A percentile compares a stretch with the other conserved stretches of the same genome.
Conservation (phyloP, 106 monocot genomes). For the Chionographis japonica region DNA sequence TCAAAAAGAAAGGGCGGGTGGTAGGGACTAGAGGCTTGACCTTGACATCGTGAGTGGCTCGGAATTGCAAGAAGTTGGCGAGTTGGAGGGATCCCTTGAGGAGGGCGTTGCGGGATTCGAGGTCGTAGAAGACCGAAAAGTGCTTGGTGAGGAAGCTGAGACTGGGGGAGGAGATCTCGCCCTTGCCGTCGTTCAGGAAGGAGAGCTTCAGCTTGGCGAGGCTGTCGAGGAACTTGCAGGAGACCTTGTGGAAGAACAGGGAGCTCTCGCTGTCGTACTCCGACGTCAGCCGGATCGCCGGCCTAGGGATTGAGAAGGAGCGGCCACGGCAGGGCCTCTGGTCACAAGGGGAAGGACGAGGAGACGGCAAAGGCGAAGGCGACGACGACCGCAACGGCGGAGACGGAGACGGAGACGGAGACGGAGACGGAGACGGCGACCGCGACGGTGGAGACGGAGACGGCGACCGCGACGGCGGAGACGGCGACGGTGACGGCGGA, state of each 20-base stretch:
- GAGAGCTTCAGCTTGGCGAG: conserved; percentile 91
- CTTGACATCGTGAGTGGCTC: conserved; percentile 68
- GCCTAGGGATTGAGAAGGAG: conserved; percentile 20
- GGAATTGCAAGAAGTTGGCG: conserved; percentile 37
- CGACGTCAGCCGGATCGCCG: conserved; percentile 63
- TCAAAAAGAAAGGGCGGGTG: neutral
- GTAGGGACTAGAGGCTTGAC: conserved; percentile 14
- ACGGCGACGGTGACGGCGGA: neutral
- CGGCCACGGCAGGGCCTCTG: neutral
- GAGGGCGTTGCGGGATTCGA: conserved; percentile 66
- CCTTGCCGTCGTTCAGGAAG: conserved; percentile 62
- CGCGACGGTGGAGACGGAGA: too few species aligned
- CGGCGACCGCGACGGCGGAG: too few species aligned
- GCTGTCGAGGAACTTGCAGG: conserved; percentile 64
- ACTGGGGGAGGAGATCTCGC: conserved; percentile 46
- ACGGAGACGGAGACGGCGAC: too few species aligned
- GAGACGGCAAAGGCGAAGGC: neutral
- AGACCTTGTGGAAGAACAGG: conserved; percentile 75
- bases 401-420: too few species aligned
- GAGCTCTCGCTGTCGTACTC: conserved; percentile 80
- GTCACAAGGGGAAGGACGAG: neutral
- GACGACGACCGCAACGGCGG: neutral
- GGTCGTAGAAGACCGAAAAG: conserved; percentile 65
- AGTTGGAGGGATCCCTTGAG: conserved; percentile 53
- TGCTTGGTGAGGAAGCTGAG: conserved; percentile 58